Base-by-base conservation (phyloP, 371 early-diverging fungal species). In the Circinella umbellata region DNA sequence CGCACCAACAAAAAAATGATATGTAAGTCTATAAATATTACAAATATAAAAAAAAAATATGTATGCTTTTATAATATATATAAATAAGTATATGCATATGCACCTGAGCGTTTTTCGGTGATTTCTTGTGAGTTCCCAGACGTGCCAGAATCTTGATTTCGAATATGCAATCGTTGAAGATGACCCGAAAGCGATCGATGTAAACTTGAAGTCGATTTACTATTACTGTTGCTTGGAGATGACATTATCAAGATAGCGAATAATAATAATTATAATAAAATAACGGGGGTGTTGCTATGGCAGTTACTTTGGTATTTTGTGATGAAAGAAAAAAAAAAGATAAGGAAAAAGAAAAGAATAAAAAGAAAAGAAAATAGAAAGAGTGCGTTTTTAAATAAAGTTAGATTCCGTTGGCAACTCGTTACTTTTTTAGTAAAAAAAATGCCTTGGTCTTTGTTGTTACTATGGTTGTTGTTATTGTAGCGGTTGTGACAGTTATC, bases 151-250 rank as follows among this genome's bases (percentile, higher is more conserved):
- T 72, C 74, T 34, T 79, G 73, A 39, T 76, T 73, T 47, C 80
- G 79, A 49, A 82, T 73, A 63, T 80, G 75, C 6, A 80, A 72
- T 38, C 76, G 71, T 70, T 80, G 80, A 27, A 82, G 76, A 82
- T 82, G 83, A 63, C 77, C 77, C 14, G 83, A 82, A 13, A 82
- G 75, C 4, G 80, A 80, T 74, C 83, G 66, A 46, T 78, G 76
- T 48, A 82, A 67, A 63, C 76, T 74, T 15, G 78, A 78, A 65
- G 73, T 73, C 20, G 75, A 63, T 66, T 73, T 76, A 51, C 51
- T 51, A 46, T 46, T 70, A 42, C 54, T 71, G 64, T 57, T 72
- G 35, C 69, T 77, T 36, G 80, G 77, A 60, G 77, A 81, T 38
- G 79, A 73, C 81, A 81, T 81, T 37, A 51, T 59, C 51, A 51